These are phyloP conservation scores for Coprinopsis cinerea DNA, from an alignment of 768 basidiomycete genomes.

Conservation along the genomic window DNA sequence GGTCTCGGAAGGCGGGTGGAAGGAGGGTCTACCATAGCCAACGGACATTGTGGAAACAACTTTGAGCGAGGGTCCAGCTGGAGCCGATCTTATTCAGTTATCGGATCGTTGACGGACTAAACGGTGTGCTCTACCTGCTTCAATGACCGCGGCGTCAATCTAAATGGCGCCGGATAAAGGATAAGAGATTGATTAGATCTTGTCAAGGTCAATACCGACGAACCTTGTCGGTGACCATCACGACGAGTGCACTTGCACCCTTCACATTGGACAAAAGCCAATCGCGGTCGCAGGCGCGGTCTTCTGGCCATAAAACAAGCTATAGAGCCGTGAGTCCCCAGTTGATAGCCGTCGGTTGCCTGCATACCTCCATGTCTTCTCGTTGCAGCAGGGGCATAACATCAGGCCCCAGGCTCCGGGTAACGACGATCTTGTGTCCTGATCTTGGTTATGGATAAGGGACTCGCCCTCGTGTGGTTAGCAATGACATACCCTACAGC, in stretches of 20 bases:
- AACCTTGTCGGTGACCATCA: slow-evolving; percentile 73
- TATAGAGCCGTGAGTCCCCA: slow-evolving; percentile 12
- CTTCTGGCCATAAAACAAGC: slow-evolving; percentile 44
- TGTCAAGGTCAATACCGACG: not conserved
- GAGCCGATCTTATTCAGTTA: not conserved
- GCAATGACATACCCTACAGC: too few species aligned
- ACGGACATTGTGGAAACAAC: slow-evolving; percentile 95
- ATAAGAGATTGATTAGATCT: not conserved
- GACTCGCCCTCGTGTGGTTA: too few species aligned
- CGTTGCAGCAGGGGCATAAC: slow-evolving; percentile 52
- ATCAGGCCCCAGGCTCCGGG: slow-evolving; percentile 56
- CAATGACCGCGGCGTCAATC: slow-evolving; percentile 71
- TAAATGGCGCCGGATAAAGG: slow-evolving; percentile 20
- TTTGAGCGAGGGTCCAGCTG: slow-evolving; percentile 69
- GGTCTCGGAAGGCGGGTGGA: not conserved
- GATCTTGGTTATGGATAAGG: not conserved
- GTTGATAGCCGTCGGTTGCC: slow-evolving; percentile 7
- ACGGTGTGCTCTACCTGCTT: slow-evolving; percentile 34
- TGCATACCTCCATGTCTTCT: slow-evolving; percentile 48
- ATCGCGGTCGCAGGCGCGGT: slow-evolving; percentile 47
- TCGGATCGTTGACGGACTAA: not conserved
- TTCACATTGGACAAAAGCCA: slow-evolving; percentile 73
- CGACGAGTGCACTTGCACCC: slow-evolving; percentile 58
- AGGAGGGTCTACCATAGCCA: slow-evolving; percentile 54
- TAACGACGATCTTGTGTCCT: slow-evolving; percentile 44